Evolutionary conservation across 176 grass and related monocot genomes (phyloP), one percentile per base, ranked within the genome.

Genomic region (Bromus sterilis): DNA sequence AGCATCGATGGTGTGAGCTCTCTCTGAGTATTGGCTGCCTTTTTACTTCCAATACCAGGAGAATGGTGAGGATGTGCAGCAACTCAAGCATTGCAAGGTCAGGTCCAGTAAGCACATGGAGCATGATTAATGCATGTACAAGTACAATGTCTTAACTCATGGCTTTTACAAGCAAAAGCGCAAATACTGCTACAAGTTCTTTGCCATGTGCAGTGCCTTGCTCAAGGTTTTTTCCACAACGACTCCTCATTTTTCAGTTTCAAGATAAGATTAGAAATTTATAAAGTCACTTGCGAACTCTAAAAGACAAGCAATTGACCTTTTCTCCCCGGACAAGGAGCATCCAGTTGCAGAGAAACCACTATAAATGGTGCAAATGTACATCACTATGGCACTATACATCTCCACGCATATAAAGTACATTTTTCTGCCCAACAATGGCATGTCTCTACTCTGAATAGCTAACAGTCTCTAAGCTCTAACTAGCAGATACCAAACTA

Each of bases 371-470:
- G n/a, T 79, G 31, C 66, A 68, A 34, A 71, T 21, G 15, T 68
- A 55, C 28, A 21, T 59, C 61, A 23, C 28, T 56, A 20, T 80
- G 65, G 41, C 49, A 12, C 12, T 55, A 37, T 75, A 65, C 11
- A 83, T 53, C 43, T n/a, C 58, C 48, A 76, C 43, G 30, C 23
- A 83, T 76, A 66, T 31, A 76, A 83, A 65, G 57, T 80, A 80
- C 84, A 75, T 25, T 56, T 36, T 6, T 15, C 51, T 66, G 55
- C 71, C 3, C 6, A 56, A 14, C 5, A 4, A 72, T 39, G 20
- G 1, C 53, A 64, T 25, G 46, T 18, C 16, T 72, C 66, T 32
- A 55, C 76, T 8, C 2, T 51, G n/a, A 76, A 60, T 8, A 18
- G 46, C 18, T 49, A 81, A 67, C 51, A 24, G 21, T 16, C 29